Conservation (phyloP, 768 basidiomycete genomes). For the Naematelia encephala region DNA sequence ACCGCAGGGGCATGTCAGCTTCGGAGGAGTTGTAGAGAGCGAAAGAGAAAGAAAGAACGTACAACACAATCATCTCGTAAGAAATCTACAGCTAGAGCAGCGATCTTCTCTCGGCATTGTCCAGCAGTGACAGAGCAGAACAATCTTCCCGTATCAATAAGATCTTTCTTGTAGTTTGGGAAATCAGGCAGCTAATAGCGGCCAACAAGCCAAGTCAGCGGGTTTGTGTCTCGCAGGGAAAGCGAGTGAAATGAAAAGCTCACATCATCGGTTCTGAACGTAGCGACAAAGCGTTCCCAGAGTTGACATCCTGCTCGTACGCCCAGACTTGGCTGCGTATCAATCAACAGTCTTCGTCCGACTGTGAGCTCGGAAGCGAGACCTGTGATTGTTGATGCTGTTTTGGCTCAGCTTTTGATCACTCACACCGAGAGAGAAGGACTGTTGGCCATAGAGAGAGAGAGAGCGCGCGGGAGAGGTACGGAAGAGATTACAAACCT, state of each 20-base stretch:
- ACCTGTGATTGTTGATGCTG: constrained; percentile 46
- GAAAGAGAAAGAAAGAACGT: constrained; percentile 16
- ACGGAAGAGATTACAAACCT: constrained; percentile 55
- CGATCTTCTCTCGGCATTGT: constrained; percentile 84
- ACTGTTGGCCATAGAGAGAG: constrained; percentile 4
- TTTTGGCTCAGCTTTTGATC: neutral
- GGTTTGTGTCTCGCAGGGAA: no score
- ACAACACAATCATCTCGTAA: constrained; percentile 84
- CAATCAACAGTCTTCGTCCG: constrained; percentile 63
- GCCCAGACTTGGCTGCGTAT: constrained; percentile 47
- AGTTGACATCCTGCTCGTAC: constrained; percentile 51
- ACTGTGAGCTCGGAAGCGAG: constrained; percentile 69
- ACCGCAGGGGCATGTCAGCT: neutral
- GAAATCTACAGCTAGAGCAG: constrained; percentile 80
- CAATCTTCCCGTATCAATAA: constrained; percentile 73
- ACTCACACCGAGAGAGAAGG: constrained; percentile 1
- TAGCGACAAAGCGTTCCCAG: constrained; percentile 50
- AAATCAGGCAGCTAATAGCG: constrained; percentile 61
- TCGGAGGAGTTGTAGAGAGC: neutral
- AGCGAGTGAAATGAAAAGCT: constrained; percentile 1
- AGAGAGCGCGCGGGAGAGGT: neutral
- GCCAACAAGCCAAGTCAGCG: neutral
- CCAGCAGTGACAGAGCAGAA: constrained; percentile 71
- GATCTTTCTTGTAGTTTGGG: constrained; percentile 72
- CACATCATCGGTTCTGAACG: constrained; percentile 43